Percentiles rank a stretch among this genome's conserved stretches.
Conservation (phyloP, 352 stramenopile species). For the Saprolegnia parasitica region DNA sequence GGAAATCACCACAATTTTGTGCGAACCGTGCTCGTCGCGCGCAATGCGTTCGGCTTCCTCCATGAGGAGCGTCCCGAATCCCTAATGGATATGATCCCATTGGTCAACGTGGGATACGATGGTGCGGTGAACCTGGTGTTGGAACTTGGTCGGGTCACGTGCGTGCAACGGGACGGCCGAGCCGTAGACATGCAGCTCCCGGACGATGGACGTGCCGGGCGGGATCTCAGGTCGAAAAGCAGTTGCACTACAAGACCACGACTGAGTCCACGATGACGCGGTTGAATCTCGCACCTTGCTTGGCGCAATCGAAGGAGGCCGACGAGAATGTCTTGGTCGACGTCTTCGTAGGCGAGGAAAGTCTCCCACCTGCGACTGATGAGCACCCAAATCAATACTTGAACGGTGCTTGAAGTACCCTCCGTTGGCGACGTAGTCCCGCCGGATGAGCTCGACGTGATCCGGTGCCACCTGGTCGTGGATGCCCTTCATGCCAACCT, state of each 20-base stretch:
- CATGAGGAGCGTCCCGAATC: slow-evolving; percentile 96
- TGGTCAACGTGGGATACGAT: neutral
- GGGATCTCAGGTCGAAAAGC: slow-evolving; percentile 81
- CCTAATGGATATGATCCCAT: no score
- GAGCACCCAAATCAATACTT: neutral
- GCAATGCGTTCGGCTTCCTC: slow-evolving; percentile 96
- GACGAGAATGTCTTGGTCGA: slow-evolving; percentile 95
- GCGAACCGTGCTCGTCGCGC: slow-evolving; percentile 90
- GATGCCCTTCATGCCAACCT: slow-evolving; percentile 97
- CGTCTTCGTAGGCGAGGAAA: slow-evolving; percentile 96
- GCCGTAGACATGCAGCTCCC: slow-evolving; percentile 96
- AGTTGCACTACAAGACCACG: slow-evolving; percentile 37
- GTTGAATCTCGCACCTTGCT: slow-evolving; percentile 35
- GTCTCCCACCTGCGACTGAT: slow-evolving; percentile 81
- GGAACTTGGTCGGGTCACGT: slow-evolving; percentile 94
- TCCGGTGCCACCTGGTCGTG: slow-evolving; percentile 90
- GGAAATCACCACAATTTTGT: slow-evolving; percentile 96
- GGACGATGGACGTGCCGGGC: slow-evolving; percentile 64
- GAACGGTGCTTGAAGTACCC: slow-evolving; percentile 36
- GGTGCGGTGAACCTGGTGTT: slow-evolving; percentile 70
- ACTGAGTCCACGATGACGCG: no score
- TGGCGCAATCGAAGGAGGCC: slow-evolving; percentile 92
- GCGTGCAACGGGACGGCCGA: slow-evolving; percentile 91
- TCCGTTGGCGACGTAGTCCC: slow-evolving; percentile 94
- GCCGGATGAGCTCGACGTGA: slow-evolving; percentile 94